These are phyloP conservation scores for Tetrahymena malaccensis DNA, from an alignment of 73 alveolate genomes.

Conservation along the genomic window DNA sequence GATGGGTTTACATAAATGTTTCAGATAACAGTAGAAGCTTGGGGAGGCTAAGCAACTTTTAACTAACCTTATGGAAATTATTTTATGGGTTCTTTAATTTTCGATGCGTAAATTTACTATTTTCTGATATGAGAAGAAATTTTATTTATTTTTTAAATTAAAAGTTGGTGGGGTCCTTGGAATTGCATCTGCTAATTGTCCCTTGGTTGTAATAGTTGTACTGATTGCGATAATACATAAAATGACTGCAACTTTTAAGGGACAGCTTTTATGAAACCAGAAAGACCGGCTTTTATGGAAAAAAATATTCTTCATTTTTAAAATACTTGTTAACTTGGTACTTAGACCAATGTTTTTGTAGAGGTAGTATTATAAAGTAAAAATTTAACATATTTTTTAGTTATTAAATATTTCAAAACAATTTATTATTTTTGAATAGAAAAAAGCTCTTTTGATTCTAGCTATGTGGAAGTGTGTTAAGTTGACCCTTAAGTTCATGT, in stretches of 20 bases:
- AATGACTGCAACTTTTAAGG: not conserved
- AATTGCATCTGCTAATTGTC: not conserved
- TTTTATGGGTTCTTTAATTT: not conserved
- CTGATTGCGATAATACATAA: not conserved
- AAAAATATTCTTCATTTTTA: not conserved
- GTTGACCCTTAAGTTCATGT: not conserved
- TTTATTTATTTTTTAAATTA: not conserved
- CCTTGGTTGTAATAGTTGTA: not conserved
- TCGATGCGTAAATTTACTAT: not conserved
- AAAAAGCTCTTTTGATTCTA: not conserved
- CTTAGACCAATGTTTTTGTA: not conserved
- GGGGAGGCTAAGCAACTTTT: not conserved
- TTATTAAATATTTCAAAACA: not conserved
- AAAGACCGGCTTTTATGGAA: not conserved
- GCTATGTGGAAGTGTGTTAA: not conserved
- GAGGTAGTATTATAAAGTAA: not conserved
- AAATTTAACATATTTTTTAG: not conserved
- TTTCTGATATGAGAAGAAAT: not conserved
- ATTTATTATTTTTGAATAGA: not conserved
- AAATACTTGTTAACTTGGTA: not conserved
- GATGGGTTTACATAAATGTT: not conserved
- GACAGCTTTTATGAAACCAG: not conserved
- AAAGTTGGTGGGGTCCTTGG: not conserved
- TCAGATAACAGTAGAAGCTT: not conserved
- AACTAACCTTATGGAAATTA: not conserved